A percentile compares a stretch with the other conserved stretches of the same genome.
Evolutionary conservation across 2,329 filamentous ascomycete genomes (phyloP).

Genomic region (Ophiostoma quercus): DNA sequence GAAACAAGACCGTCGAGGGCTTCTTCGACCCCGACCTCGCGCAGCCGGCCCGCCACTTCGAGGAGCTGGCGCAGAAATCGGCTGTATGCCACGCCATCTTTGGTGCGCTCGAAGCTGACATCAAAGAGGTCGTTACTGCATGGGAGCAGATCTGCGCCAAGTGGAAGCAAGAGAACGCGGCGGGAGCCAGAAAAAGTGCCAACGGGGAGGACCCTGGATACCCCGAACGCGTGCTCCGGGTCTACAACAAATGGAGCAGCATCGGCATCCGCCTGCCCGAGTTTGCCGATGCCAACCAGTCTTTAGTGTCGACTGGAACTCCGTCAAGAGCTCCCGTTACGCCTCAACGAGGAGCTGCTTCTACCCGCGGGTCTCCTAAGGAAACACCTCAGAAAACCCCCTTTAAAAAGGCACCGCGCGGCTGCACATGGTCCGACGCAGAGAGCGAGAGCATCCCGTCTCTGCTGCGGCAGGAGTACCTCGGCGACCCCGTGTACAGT

Average conservation of each 20-base stretch:
- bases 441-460: conserved; percentile 38
- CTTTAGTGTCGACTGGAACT: background rate
- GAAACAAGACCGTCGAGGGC: conserved; percentile 34
- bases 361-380: background rate
- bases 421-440: conserved; percentile 24
- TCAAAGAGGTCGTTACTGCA: conserved; percentile 27
- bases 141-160: conserved; percentile 20
- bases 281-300: background rate
- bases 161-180: conserved; percentile 13
- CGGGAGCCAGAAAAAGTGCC: background rate
- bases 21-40: conserved; percentile 39
- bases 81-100: conserved; percentile 34
- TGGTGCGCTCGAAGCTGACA: conserved; percentile 34
- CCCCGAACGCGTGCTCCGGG: conserved; percentile 32
- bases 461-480: conserved; percentile 32
- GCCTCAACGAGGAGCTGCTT: conserved; percentile 29
- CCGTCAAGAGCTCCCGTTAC: conserved; percentile 23
- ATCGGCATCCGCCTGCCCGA: conserved; percentile 32
- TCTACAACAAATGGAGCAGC: conserved; percentile 41
- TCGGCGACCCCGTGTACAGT: conserved; percentile 32
- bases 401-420: background rate
- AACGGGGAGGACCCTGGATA: conserved; percentile 24
- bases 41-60: conserved; percentile 35
- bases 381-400: background rate
- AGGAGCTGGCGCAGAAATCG: conserved; percentile 31